These are phyloP conservation scores for Ascochyta lentis DNA, from an alignment of 2,329 filamentous ascomycete species.

Conservation along the genomic window DNA sequence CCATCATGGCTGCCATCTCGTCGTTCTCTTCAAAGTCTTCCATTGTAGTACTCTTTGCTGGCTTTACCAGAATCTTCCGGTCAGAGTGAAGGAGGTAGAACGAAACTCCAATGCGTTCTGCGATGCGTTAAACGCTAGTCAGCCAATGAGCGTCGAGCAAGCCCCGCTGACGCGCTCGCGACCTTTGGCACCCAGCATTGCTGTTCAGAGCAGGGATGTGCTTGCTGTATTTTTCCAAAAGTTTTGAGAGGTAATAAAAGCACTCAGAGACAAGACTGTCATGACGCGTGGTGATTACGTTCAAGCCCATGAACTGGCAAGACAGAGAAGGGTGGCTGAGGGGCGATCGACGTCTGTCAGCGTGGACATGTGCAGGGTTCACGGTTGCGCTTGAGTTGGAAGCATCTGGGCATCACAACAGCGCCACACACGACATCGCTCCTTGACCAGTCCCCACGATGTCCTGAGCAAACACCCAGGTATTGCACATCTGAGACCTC, in stretches of 20 bases:
- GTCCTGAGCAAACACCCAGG: constrained; percentile 14
- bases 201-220: not conserved
- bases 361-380: constrained; percentile 9
- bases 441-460: constrained; percentile 10
- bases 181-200: not conserved
- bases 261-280: not conserved
- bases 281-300: not conserved
- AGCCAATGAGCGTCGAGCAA: not conserved
- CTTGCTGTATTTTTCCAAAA: not conserved
- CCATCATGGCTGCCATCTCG: constrained; percentile 69
- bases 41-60: not conserved
- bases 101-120: constrained; percentile 3
- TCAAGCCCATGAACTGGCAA: not conserved
- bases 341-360: constrained; percentile 17
- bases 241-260: not conserved
- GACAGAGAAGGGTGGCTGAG: constrained; percentile 9
- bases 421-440: not conserved
- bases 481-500: constrained; percentile 1
- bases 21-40: constrained; percentile 55
- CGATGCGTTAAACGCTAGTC: constrained; percentile 1
- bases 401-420: constrained; percentile 11
- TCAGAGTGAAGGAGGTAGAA: not conserved
- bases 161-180: constrained; percentile 1
- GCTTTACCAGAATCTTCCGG: not conserved
- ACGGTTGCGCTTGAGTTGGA: constrained; percentile 7